Evolutionary conservation across 2,329 filamentous ascomycete species (phyloP), one percentile per base, ranked within the genome.

Genomic region (Colletotrichum trifolii): DNA sequence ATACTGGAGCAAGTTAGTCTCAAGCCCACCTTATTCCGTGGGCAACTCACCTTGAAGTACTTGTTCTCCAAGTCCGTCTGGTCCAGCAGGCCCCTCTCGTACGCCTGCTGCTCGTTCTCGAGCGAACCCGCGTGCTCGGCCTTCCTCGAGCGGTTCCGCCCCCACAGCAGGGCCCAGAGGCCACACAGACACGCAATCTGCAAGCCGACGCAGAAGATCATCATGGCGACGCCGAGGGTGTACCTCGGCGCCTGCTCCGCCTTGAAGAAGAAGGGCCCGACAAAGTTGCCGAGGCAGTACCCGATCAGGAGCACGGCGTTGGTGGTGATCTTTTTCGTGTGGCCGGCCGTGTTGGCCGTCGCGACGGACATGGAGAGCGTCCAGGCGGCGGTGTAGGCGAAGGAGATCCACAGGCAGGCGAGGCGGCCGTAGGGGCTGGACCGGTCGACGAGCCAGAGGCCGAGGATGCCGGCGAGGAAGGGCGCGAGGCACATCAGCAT

Each of bases 291-390:
- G 34, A 65, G 49, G 2, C 62, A 65, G 49, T 60, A 64, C 4
- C 56, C 61, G 8, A 64, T 62, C n/a, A 62, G 49, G 0, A 64
- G 49, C 49, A 55, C 54, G 0, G 84, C 82, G 0, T 87, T 85
- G 80, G 90, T 89, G 40, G 88, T 82, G 50, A 86, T 81, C 71
- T 89, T 89, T 75, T 92, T 91, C 4, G 88, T 91, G 12, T 84
- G 85, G 6, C 89, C 90, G 0, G 82, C 89, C 0, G 88, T 91
- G 74, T 92, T 92, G 8, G 85, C 87, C 6, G 91, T 83, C 59
- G 91, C 88, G 13, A 64, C 60, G 13, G 61, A 64, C 61, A 64
- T 64, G 55, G 61, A 60, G 2, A 64, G 49, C 38, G 61, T 64
- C 58, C 58, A 66, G 46, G 69, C 68, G 13, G 72, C 67, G 0